Evolutionary conservation across 495 filamentous ascomycete genomes (phyloP), one percentile per base, ranked within the genome.

Genomic region (Opeltia flavorubescens): DNA sequence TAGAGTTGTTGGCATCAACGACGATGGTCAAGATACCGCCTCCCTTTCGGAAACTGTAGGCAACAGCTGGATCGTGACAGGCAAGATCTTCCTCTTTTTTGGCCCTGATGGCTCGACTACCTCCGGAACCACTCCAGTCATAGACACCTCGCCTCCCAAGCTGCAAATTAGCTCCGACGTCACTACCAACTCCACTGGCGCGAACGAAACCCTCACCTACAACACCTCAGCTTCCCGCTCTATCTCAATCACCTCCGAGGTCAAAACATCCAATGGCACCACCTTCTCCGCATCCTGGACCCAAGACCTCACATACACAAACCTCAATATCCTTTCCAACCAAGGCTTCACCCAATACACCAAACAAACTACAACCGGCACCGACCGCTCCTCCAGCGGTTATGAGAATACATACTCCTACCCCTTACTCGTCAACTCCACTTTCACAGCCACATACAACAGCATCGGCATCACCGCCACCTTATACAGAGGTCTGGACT

Each of bases 11-110:
- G 82, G 85, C 0, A 64, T 88, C 25, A 61, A 79, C 52, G 66
- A 74, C 48, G 65, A 69, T 33, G 55, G 61, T 6, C 51, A 62
- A 33, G 70, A 67, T 31, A 57, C 57, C 28, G 70, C 65, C 8
- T 64, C 62, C 1, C 62, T 89, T 13, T 76, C 78, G 0, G 60
- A 76, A 7, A 71, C 68, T 1, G 74, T 89, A 13, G 74, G 71
- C n/a, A 71, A 70, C 30, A 78, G 80, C 53, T 94, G 88, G 87
- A 71, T 83, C 44, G 79, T 94, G 5, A 86, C 84, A 0, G 87
- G 85, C 5, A 89, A 86, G 43, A 70, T 93, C 17, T 89, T 93
- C 55, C 51, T 89, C 8, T 93, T 83, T 72, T 63, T 78, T 2
- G 76, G 78, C 50, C 51, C 65, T 0, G 46, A 55, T 11, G 59